Conservation (phyloP, 805 yeast genomes). For the Candida ortonii region DNA sequence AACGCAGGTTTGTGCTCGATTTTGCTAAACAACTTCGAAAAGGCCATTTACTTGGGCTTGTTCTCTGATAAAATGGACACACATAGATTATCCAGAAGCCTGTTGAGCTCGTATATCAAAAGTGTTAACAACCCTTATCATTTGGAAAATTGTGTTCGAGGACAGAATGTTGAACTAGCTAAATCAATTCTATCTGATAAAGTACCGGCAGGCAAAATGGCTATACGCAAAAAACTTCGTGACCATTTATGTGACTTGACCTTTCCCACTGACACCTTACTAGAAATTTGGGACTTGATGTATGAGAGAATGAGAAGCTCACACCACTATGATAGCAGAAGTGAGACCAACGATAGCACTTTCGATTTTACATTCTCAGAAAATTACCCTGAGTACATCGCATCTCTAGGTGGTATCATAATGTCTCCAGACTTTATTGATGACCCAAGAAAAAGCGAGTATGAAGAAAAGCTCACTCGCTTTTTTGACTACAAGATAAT, state of each 20-base stretch:
- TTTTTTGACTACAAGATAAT: constrained; percentile 27
- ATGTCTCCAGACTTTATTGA: constrained; percentile 32
- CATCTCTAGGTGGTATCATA: constrained; percentile 66
- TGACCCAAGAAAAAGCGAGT: constrained; percentile 27
- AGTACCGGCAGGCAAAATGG: constrained; percentile 67
- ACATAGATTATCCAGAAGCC: constrained; percentile 45
- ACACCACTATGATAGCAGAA: constrained; percentile 5
- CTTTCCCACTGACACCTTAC: constrained; percentile 39
- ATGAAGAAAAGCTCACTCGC: constrained; percentile 25
- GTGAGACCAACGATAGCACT: constrained; percentile 9
- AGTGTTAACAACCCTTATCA: constrained; percentile 24
- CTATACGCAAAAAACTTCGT: constrained; percentile 66
- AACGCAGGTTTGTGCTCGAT: constrained; percentile 28
- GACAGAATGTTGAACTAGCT: constrained; percentile 38
- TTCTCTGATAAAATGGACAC: constrained; percentile 51
- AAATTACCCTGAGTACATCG: constrained; percentile 70
- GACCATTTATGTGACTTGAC: constrained; percentile 32
- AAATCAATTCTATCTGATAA: constrained; percentile 49
- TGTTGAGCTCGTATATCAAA: constrained; percentile 30
- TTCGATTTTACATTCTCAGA: constrained; percentile 9
- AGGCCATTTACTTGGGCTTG: constrained; percentile 48
- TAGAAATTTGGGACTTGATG: constrained; percentile 43
- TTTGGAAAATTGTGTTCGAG: constrained; percentile 22
- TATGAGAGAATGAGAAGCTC: constrained; percentile 33
- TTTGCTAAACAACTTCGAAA: constrained; percentile 44